These are phyloP conservation scores for Wickerhamiella alocasiicola DNA, from an alignment of 805 yeast species.

Conservation along the genomic window DNA sequence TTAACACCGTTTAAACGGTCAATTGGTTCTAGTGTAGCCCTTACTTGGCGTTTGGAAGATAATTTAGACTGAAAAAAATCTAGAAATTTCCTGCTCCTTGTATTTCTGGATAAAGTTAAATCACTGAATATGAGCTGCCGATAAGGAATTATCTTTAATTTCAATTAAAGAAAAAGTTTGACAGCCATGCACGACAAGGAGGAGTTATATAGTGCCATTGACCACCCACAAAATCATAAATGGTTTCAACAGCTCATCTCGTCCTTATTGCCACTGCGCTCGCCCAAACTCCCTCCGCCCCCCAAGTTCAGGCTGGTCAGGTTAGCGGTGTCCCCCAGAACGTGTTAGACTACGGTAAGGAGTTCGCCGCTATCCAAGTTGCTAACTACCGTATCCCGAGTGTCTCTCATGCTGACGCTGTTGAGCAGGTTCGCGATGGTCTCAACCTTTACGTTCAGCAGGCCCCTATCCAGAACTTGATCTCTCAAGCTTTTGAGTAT, in stretches of 20 bases:
- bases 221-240: constrained; percentile 3
- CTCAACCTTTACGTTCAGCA: constrained; percentile 6
- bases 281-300: constrained; percentile 13
- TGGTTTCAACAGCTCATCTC: constrained; percentile 7
- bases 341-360: constrained; percentile 2
- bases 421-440: constrained; percentile 6
- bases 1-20: too few species aligned
- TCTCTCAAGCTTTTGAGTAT: constrained; percentile 2
- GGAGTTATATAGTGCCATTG: too few species aligned
- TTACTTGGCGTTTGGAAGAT: too few species aligned
- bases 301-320: background rate
- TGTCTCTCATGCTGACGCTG: constrained; percentile 5
- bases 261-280: constrained; percentile 44
- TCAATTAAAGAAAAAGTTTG: too few species aligned
- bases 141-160: too few species aligned
- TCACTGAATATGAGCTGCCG: too few species aligned
- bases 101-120: too few species aligned
- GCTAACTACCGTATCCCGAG: constrained; percentile 8
- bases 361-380: constrained; percentile 6
- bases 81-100: too few species aligned
- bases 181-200: too few species aligned
- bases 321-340: constrained; percentile 2
- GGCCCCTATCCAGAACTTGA: constrained; percentile 7
- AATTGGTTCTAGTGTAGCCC: too few species aligned
- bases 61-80: too few species aligned